phyloP scores from a whole-genome alignment of 2,329 filamentous ascomycete genomes.

The Lojkania enalia region DNA sequence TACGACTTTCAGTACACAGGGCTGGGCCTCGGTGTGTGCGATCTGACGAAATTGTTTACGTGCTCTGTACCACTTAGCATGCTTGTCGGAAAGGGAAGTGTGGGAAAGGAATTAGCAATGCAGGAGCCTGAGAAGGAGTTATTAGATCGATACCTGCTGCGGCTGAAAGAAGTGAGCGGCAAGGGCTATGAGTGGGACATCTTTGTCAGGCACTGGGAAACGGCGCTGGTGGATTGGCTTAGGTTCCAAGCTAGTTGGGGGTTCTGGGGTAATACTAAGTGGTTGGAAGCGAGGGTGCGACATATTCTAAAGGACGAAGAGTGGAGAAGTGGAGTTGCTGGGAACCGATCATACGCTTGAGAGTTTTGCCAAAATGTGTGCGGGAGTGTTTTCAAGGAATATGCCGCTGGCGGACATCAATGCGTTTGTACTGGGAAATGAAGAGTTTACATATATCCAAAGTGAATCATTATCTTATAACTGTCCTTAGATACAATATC shows the following conservation, averaged over 20 bases:
- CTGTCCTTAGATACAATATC: too few relatives aligned
- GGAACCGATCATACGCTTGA: neutral
- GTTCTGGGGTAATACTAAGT: constrained; percentile 43
- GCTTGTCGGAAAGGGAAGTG: constrained; percentile 44
- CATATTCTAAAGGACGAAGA: constrained; percentile 27
- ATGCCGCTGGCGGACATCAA: too few relatives aligned
- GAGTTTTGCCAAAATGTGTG: too few relatives aligned
- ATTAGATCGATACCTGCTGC: constrained; percentile 55
- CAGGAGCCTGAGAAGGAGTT: constrained; percentile 54
- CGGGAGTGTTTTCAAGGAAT: too few relatives aligned
- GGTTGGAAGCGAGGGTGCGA: constrained; percentile 38
- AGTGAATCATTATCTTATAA: too few relatives aligned
- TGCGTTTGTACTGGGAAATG: too few relatives aligned
- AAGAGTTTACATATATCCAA: too few relatives aligned
- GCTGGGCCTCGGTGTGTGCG: constrained; percentile 65
- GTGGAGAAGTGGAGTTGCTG: constrained; percentile 15
- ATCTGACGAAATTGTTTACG: constrained; percentile 68
- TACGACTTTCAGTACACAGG: constrained; percentile 73
- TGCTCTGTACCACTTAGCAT: constrained; percentile 63
- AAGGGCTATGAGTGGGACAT: constrained; percentile 57
- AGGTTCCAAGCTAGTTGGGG: constrained; percentile 47
- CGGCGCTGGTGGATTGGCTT: constrained; percentile 69
- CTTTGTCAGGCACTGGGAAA: constrained; percentile 66
- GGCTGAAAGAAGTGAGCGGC: constrained; percentile 37
- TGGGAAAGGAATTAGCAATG: constrained; percentile 54